A percentile compares a stretch with the other conserved stretches of the same genome.
Conservation (phyloP, 2,329 filamentous ascomycete species). For the Westerdykella aurantiaca region DNA sequence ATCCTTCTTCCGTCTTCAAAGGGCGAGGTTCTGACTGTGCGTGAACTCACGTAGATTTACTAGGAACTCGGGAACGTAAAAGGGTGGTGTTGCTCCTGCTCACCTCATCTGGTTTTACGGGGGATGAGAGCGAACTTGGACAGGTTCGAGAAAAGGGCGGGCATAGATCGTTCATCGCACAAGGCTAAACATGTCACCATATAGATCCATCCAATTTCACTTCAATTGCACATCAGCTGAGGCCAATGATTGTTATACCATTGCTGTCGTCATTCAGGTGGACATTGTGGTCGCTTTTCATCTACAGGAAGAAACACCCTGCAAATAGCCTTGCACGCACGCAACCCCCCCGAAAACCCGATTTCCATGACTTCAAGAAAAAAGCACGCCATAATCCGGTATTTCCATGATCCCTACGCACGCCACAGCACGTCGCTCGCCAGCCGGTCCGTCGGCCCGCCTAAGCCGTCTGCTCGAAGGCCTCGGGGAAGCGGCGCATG, state of each 20-base stretch:
- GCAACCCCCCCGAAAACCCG: slow-evolving; percentile 20
- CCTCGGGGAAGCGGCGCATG: slow-evolving; percentile 90
- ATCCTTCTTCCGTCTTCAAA: too few species aligned
- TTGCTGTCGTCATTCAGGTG: slow-evolving; percentile 32
- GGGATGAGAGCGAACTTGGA: too few species aligned
- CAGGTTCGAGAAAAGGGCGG: too few species aligned
- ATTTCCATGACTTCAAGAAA: slow-evolving; percentile 23
- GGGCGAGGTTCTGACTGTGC: not conserved
- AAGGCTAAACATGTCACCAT: too few species aligned
- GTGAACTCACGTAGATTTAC: not conserved
- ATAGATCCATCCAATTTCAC: too few species aligned
- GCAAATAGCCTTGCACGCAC: slow-evolving; percentile 13
- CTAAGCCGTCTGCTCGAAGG: slow-evolving; percentile 55
- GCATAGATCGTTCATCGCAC: too few species aligned
- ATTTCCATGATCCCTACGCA: slow-evolving; percentile 29
- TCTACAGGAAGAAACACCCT: slow-evolving; percentile 21
- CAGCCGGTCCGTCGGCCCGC: slow-evolving; percentile 14
- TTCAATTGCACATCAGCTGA: not conserved
- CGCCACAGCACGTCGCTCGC: slow-evolving; percentile 14
- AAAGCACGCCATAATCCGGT: slow-evolving; percentile 33
- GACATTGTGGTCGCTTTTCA: slow-evolving; percentile 15
- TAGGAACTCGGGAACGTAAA: not conserved
- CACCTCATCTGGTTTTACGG: not conserved
- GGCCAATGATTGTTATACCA: slow-evolving; percentile 3
- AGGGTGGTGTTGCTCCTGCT: not conserved